These are phyloP conservation scores for Pneumocystis wakefieldiae DNA, from an alignment of 1,139 yeast genomes.

Conservation along the genomic window DNA sequence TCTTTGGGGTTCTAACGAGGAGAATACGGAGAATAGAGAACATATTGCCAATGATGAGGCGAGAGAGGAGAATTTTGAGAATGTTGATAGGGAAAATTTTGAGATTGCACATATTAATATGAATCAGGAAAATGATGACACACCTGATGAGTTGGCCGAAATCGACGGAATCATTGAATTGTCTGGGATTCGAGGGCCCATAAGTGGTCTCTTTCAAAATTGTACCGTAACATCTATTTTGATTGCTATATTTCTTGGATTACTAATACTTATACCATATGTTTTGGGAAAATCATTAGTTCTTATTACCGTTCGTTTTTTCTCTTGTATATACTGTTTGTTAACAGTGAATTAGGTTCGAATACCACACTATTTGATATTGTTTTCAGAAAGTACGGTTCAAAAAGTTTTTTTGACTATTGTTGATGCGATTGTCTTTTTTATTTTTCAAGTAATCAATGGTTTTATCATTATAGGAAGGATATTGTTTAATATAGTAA, in stretches of 20 bases:
- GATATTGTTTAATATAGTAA: not conserved
- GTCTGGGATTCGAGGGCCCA: slow-evolving; percentile 22
- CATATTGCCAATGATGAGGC: not conserved
- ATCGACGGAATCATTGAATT: not conserved
- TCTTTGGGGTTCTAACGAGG: not conserved
- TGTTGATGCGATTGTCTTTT: not conserved
- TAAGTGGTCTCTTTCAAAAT: slow-evolving; percentile 17
- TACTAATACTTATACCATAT: slow-evolving; percentile 20
- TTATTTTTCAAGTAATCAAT: not conserved
- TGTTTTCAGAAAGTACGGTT: not conserved
- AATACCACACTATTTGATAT: not conserved
- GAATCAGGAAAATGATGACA: not conserved
- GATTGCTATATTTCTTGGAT: slow-evolving; percentile 14
- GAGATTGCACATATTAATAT: not conserved
- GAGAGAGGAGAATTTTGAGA: not conserved
- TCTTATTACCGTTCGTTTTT: slow-evolving; percentile 3
- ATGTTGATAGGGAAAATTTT: not conserved
- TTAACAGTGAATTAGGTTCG: not conserved
- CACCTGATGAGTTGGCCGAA: not conserved
- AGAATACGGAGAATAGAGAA: not conserved
- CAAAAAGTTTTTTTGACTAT: not conserved
- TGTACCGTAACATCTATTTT: slow-evolving; percentile 15
- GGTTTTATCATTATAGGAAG: not conserved
- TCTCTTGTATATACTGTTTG: not conserved
- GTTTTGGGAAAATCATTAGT: slow-evolving; percentile 18